Base-by-base conservation (phyloP, 805 yeast genomes). In the Lachancea thermotolerans region DNA sequence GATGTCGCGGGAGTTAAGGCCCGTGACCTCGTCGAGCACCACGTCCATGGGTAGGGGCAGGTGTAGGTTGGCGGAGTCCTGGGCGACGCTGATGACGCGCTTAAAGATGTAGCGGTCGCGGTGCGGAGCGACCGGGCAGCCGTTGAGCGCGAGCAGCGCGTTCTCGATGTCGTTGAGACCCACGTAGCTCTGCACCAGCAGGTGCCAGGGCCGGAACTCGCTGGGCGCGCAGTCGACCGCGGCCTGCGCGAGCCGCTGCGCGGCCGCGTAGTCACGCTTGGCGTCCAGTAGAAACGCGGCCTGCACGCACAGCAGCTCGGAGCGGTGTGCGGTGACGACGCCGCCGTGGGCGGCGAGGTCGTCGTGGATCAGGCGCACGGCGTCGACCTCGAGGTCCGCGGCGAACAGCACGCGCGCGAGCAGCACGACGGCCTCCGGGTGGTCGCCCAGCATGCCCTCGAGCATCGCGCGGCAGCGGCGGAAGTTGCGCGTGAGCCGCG, bases 111-210 rank as follows among this genome's bases (percentile, higher is more conserved):
- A 84, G 50, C 76, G 76, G 54, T 85, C 93, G 57, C 79, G 81
- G 56, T 80, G 78, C 10, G 84, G 77, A 44, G 81, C 81, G 88
- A 85, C 83, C 18, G 95, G 95, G 57, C 90, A 83, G 12, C 91
- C 80, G 56, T 85, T 85, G 52, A 85, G 69, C 1, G 89, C 77
- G 46, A 84, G 65, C 43, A 85, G 68, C 1, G 93, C 85, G 53
- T 82, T 76, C 58, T 84, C 90, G 59, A 78, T 77, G 61, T 83
- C 82, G 25, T 79, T 79, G 42, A 77, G 59, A 37, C 74, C 73
- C 34, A 84, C 77, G 60, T 85, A 84, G 1, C 78, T 75, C 53
- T 73, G 73, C 8, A 84, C 85, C 47, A 85, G 63, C 46, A 77
- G 65, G 3, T 82, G 73, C 95, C 95, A 85, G 2, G 88, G 77